These are phyloP conservation scores for Plasmodium berghei DNA, from an alignment of 169 alveolate genomes.

Conservation along the genomic window DNA sequence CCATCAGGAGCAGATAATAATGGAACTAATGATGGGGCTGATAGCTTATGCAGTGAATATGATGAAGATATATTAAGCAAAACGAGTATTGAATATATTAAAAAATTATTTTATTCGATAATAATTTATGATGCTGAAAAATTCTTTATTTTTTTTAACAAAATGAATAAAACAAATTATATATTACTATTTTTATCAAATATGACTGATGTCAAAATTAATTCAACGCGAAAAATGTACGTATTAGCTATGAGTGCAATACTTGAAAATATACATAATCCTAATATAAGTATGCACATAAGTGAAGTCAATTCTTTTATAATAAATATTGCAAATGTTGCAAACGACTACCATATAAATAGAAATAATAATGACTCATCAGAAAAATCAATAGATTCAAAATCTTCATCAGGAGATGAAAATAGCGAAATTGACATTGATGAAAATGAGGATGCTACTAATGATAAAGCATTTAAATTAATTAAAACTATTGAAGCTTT, in stretches of 20 bases:
- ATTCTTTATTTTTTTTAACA: constrained; percentile 47
- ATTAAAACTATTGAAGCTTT: constrained; percentile 73
- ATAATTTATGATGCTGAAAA: constrained; percentile 40
- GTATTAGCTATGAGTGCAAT: constrained; percentile 66
- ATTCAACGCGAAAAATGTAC: constrained; percentile 41
- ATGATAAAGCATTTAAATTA: constrained; percentile 66
- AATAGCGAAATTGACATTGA: constrained; percentile 70
- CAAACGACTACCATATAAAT: constrained; percentile 28
- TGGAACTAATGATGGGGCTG: constrained; percentile 49
- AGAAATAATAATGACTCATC: constrained; percentile 32
- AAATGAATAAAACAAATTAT: constrained; percentile 33
- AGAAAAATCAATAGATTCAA: constrained; percentile 58
- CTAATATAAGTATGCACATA: constrained; percentile 30
- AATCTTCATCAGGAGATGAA: constrained; percentile 56
- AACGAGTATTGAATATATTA: constrained; percentile 54
- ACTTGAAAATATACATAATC: constrained; percentile 46
- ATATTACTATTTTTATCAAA: constrained; percentile 30
- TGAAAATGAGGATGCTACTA: constrained; percentile 74
- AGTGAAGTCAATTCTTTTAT: constrained; percentile 44
- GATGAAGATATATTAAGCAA: constrained; percentile 71
- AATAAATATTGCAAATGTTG: constrained; percentile 37
- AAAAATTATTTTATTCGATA: constrained; percentile 44
- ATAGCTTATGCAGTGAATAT: constrained; percentile 52
- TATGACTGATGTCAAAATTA: constrained; percentile 33
- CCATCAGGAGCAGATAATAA: constrained; percentile 20